Percentiles rank a stretch among this genome's conserved stretches.
Conservation (phyloP, 768 basidiomycete species). For the Trametes cubensis region DNA sequence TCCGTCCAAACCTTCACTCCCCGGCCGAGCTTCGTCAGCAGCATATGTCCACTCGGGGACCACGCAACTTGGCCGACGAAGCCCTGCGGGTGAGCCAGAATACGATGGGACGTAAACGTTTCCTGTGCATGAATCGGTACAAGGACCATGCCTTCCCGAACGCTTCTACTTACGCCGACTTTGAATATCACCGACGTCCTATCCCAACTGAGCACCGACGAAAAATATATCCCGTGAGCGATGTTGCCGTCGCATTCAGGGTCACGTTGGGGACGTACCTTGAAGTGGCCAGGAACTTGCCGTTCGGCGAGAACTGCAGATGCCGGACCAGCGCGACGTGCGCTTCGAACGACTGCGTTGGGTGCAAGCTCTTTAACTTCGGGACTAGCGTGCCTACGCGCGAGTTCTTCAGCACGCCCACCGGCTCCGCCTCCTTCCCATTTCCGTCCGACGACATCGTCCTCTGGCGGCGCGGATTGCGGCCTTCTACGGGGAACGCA, state of each 20-base stretch:
- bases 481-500: conserved; percentile 30
- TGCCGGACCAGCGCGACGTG: conserved; percentile 72
- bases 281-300: conserved; percentile 72
- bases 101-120: conserved; percentile 59
- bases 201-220: conserved; percentile 61
- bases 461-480: conserved; percentile 25
- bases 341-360: conserved; percentile 62
- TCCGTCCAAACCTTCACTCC: conserved; percentile 76
- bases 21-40: conserved; percentile 66
- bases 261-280: conserved; percentile 43
- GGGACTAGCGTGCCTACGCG: conserved; percentile 60
- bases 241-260: conserved; percentile 3
- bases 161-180: conserved; percentile 51
- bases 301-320: conserved; percentile 77
- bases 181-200: conserved; percentile 68
- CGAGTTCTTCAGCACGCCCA: conserved; percentile 46
- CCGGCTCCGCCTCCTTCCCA: conserved; percentile 29
- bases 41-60: conserved; percentile 63
- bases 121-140: conserved; percentile 42
- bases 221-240: background rate
- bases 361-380: conserved; percentile 53
- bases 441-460: conserved; percentile 34
- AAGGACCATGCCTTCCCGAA: conserved; percentile 1
- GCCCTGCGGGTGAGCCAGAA: conserved; percentile 68
- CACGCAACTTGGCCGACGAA: conserved; percentile 80